Percentiles rank a stretch among this genome's conserved stretches.
Evolutionary conservation across 805 yeast genomes (phyloP).

Genomic region (Diddensiella caesifluorescens): DNA sequence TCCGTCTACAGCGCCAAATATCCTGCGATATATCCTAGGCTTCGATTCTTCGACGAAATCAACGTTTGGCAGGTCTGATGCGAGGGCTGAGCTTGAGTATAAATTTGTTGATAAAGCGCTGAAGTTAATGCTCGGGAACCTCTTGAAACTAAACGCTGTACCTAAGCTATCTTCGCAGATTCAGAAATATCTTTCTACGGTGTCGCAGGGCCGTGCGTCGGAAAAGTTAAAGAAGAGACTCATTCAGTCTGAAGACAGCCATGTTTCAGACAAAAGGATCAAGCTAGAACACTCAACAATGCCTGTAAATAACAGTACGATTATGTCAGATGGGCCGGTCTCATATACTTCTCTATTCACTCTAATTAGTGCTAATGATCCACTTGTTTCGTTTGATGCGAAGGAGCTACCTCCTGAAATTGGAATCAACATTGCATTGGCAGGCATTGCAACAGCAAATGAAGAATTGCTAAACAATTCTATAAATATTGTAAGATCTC

Average conservation of each 20-base stretch:
- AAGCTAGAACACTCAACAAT: constrained; percentile 18
- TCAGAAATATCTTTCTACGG: constrained; percentile 26
- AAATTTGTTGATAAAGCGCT: constrained; percentile 61
- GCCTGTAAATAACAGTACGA: constrained; percentile 19
- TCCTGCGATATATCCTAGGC: constrained; percentile 53
- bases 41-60: constrained; percentile 41
- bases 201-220: constrained; percentile 28
- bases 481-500: constrained; percentile 58
- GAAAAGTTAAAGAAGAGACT: constrained; percentile 29
- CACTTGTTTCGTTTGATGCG: constrained; percentile 64
- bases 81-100: constrained; percentile 44
- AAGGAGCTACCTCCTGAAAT: constrained; percentile 60
- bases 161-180: constrained; percentile 35
- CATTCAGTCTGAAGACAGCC: constrained; percentile 29
- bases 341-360: constrained; percentile 61
- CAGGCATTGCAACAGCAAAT: constrained; percentile 56
- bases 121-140: constrained; percentile 24
- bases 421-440: constrained; percentile 57
- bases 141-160: constrained; percentile 21
- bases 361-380: constrained; percentile 55
- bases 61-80: constrained; percentile 11
- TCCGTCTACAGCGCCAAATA: constrained; percentile 49
- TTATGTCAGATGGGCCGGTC: constrained; percentile 24
- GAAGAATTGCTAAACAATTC: constrained; percentile 55
- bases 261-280: constrained; percentile 23